Evolutionary conservation across 2,329 filamentous ascomycete genomes (phyloP).

Genomic region (Sporothrix sp.): DNA sequence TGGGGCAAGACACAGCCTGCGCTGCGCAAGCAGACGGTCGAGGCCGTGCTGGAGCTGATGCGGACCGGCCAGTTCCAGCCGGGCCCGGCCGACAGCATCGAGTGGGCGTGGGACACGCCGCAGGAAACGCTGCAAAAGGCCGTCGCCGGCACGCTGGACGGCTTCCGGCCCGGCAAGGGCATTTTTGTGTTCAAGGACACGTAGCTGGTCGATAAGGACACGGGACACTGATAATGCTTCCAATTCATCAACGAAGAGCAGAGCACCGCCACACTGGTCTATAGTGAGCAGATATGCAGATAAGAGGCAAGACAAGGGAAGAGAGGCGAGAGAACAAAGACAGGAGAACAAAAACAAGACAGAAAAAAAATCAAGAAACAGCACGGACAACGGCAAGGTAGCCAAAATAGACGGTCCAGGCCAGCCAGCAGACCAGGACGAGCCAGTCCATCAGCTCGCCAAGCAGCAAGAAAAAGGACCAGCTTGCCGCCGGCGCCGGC

Average conservation of each 20-base stretch:
- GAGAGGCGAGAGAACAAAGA: not conserved
- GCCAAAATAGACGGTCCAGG: too few relatives aligned
- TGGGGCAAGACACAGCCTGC: constrained; percentile 71
- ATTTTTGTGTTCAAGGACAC: constrained; percentile 71
- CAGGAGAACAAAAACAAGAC: not conserved
- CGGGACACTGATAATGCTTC: too few relatives aligned
- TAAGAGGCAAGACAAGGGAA: not conserved
- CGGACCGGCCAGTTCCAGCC: constrained; percentile 70
- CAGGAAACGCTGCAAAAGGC: constrained; percentile 58
- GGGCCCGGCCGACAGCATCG: constrained; percentile 69
- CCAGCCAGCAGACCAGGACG: too few relatives aligned
- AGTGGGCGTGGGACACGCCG: constrained; percentile 75
- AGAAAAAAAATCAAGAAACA: not conserved
- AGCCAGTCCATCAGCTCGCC: too few relatives aligned
- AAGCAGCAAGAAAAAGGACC: too few relatives aligned
- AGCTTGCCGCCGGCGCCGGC: too few relatives aligned
- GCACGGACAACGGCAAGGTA: too few relatives aligned
- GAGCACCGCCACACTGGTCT: not conserved
- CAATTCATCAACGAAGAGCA: too few relatives aligned
- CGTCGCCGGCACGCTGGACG: constrained; percentile 73
- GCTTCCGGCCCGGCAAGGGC: constrained; percentile 80
- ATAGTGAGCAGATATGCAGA: not conserved
- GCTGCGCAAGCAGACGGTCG: constrained; percentile 70
- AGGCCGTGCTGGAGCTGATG: constrained; percentile 70
- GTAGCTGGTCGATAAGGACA: constrained; percentile 22